Evolutionary conservation across 169 alveolate species (phyloP).

Genomic region (Eimeria praecox): DNA sequence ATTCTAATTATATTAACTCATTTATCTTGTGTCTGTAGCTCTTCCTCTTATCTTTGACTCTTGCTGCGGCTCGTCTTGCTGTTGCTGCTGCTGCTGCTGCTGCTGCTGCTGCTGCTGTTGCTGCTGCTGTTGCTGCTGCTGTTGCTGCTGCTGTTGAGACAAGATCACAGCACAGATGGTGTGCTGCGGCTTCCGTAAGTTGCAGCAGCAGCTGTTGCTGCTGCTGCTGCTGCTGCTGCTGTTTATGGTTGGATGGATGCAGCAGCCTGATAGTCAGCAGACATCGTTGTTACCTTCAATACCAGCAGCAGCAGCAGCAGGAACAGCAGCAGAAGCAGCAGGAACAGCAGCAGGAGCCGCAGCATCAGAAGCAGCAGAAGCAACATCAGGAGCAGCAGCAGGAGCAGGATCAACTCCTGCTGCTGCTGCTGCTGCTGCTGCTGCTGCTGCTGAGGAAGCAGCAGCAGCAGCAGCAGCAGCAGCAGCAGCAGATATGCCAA

Average conservation of each 20-base stretch:
- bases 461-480: neutral
- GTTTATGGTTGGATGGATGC: neutral
- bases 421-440: neutral
- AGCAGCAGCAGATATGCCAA: neutral
- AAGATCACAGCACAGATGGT: neutral
- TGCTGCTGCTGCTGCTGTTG: neutral
- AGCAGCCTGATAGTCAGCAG: neutral
- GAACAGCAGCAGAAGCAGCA: neutral
- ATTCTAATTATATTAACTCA: too few relatives aligned
- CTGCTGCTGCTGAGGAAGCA: constrained; percentile 13
- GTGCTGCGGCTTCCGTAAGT: neutral
- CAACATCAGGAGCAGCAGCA: neutral
- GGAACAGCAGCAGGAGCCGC: neutral
- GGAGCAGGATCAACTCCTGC: neutral
- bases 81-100: neutral
- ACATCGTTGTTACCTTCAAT: neutral
- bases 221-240: neutral
- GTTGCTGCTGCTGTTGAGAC: neutral
- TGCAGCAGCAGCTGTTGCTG: neutral
- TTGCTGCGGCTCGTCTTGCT: too few relatives aligned
- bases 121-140: neutral
- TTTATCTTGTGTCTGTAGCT: too few relatives aligned
- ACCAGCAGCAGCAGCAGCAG: neutral
- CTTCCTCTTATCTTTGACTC: too few relatives aligned
- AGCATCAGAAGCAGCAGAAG: constrained; percentile 5